phyloP scores from a whole-genome alignment of 768 basidiomycete genomes.

The Hemileccinum rubropunctum region DNA sequence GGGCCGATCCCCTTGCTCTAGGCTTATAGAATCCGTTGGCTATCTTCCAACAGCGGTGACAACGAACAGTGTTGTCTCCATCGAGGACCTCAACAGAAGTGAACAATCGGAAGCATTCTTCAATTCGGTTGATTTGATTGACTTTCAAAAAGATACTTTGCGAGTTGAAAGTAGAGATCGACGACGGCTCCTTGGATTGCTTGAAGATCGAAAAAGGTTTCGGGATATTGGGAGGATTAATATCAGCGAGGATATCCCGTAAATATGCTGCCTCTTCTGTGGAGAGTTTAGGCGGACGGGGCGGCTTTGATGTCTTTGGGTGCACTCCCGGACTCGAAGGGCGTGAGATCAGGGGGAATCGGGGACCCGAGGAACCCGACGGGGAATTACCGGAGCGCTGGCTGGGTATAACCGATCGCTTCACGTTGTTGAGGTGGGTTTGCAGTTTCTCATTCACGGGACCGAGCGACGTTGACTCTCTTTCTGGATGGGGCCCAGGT shows the following conservation, averaged over 20 bases:
- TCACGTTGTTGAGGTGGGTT: conserved; percentile 25
- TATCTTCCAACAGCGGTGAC: conserved; percentile 92
- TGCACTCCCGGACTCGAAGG: conserved; percentile 31
- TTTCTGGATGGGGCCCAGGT: conserved; percentile 7
- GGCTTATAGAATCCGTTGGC: conserved; percentile 60
- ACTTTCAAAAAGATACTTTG: conserved; percentile 30
- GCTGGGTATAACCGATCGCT: conserved; percentile 21
- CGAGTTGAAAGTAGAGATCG: conserved; percentile 10
- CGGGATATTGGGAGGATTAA: conserved; percentile 39
- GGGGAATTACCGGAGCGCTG: conserved; percentile 22
- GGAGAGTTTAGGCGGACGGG: conserved; percentile 53
- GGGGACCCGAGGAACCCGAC: conserved; percentile 15
- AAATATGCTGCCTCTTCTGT: conserved; percentile 64
- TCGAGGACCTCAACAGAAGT: conserved; percentile 92
- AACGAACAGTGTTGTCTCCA: conserved; percentile 93
- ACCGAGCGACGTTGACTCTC: conserved; percentile 20
- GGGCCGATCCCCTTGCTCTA: conserved; percentile 14
- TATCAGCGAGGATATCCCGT: conserved; percentile 64
- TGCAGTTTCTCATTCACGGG: conserved; percentile 27
- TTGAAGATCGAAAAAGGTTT: conserved; percentile 53
- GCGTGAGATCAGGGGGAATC: conserved; percentile 25
- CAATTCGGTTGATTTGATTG: conserved; percentile 32
- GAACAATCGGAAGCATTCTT: conserved; percentile 84
- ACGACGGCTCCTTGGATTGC: conserved; percentile 31
- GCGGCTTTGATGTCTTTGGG: conserved; percentile 37